These are phyloP conservation scores for Sungouiella thailandica DNA, from an alignment of 805 yeast genomes.

Conservation along the genomic window DNA sequence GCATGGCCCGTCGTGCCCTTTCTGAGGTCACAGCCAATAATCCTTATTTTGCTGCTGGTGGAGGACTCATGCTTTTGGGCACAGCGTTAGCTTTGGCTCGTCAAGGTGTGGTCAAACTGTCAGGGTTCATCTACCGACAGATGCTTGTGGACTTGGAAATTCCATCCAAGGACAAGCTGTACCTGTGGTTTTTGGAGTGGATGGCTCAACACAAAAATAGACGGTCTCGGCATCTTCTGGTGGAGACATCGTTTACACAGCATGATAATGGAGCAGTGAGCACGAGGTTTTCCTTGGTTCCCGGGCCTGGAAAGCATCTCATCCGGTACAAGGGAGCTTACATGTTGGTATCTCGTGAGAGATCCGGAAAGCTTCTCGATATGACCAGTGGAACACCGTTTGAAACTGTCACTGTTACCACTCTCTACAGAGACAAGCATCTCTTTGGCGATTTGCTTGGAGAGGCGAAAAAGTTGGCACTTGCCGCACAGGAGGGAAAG, in stretches of 20 bases:
- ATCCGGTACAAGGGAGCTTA: constrained; percentile 81
- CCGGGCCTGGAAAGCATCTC: constrained; percentile 95
- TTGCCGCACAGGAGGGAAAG: constrained; percentile 81
- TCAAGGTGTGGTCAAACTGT: constrained; percentile 56
- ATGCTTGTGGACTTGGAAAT: constrained; percentile 89
- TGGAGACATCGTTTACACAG: constrained; percentile 79
- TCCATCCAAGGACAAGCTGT: constrained; percentile 88
- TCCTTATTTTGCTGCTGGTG: constrained; percentile 98
- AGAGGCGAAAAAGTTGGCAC: constrained; percentile 83
- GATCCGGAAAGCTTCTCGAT: constrained; percentile 85
- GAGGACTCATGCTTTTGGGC: constrained; percentile 95
- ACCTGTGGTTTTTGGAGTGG: constrained; percentile 95
- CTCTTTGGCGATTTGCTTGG: constrained; percentile 65
- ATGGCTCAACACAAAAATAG: constrained; percentile 80
- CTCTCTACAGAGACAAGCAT: constrained; percentile 74
- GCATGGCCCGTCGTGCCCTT: constrained; percentile 36
- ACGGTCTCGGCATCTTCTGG: constrained; percentile 78
- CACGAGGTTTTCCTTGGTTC: constrained; percentile 86
- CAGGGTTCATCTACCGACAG: constrained; percentile 72
- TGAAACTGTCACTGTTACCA: constrained; percentile 92
- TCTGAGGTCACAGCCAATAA: constrained; percentile 59
- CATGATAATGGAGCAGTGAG: constrained; percentile 90
- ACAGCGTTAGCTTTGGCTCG: constrained; percentile 78
- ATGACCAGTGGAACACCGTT: constrained; percentile 89
- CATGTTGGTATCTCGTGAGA: constrained; percentile 82